These are phyloP conservation scores for Trichoderma sp. DNA, from an alignment of 2,329 filamentous ascomycete species.

Conservation along the genomic window DNA sequence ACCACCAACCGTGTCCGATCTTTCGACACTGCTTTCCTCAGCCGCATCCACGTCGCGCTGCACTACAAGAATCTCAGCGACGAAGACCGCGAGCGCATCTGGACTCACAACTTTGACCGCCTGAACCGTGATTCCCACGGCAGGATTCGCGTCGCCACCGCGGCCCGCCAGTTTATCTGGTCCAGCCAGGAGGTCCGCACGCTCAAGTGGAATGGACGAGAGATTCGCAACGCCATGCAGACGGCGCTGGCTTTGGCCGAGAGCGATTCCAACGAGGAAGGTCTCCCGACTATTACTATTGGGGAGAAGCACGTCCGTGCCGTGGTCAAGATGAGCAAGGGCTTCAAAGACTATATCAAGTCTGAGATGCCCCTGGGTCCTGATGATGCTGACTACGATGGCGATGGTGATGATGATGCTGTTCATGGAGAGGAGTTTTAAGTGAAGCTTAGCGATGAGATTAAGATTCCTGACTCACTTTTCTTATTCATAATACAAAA, in stretches of 20 bases:
- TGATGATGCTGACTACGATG: constrained; percentile 22
- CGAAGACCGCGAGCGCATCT: constrained; percentile 50
- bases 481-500: not conserved
- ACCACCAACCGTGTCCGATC: constrained; percentile 55
- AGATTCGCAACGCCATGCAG: constrained; percentile 51
- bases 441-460: not conserved
- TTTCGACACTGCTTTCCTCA: constrained; percentile 54
- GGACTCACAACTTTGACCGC: constrained; percentile 52
- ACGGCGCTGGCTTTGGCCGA: constrained; percentile 51
- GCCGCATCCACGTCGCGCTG: constrained; percentile 54
- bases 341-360: constrained; percentile 42
- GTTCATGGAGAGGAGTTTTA: not conserved
- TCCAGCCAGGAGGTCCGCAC: constrained; percentile 42
- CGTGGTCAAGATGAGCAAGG: constrained; percentile 43
- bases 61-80: constrained; percentile 50
- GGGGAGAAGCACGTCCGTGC: constrained; percentile 41
- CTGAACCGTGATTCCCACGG: constrained; percentile 47
- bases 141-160: constrained; percentile 44
- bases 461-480: not conserved
- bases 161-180: constrained; percentile 47
- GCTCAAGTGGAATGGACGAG: constrained; percentile 49
- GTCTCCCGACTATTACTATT: constrained; percentile 38
- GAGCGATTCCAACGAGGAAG: constrained; percentile 45
- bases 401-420: constrained; percentile 24
- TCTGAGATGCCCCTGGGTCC: constrained; percentile 13